These are phyloP conservation scores for Stevia rebaudiana DNA, from an alignment of 140 eudicot species.

Conservation along the genomic window DNA sequence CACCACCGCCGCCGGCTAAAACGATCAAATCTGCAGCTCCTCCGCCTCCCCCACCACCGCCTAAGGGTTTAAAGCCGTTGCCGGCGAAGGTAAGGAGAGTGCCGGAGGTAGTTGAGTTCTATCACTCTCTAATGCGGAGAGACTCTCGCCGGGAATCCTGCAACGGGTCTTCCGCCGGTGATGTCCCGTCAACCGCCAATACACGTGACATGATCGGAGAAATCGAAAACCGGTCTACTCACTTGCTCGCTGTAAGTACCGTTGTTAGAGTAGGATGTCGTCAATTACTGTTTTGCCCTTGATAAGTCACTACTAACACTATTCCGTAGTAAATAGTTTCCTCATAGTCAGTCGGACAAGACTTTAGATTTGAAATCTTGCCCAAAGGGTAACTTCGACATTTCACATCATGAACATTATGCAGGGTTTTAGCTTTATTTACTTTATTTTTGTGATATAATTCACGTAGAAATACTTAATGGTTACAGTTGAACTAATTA, in stretches of 20 bases:
- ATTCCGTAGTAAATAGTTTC: neutral
- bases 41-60: constrained; percentile 73
- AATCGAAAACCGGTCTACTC: constrained; percentile 91
- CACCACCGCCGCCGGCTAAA: constrained; percentile 26
- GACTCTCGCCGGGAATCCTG: constrained; percentile 75
- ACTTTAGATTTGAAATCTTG: constrained; percentile 1
- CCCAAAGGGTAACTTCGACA: constrained; percentile 33
- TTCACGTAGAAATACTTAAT: too few species aligned
- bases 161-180: constrained; percentile 35
- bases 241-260: constrained; percentile 77
- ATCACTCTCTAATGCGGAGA: constrained; percentile 84
- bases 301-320: neutral
- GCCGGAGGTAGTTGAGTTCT: constrained; percentile 95
- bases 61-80: constrained; percentile 33
- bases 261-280: neutral
- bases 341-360: constrained; percentile 15
- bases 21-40: constrained; percentile 40
- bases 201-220: constrained; percentile 94
- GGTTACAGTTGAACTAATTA: too few species aligned
- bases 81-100: constrained; percentile 68
- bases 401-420: neutral
- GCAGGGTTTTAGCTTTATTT: neutral
- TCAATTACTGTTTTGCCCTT: constrained; percentile 40
- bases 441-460: neutral
- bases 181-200: constrained; percentile 48